Evolutionary conservation across 352 stramenopile species (phyloP).

Genomic region (Globisporangium nunn): DNA sequence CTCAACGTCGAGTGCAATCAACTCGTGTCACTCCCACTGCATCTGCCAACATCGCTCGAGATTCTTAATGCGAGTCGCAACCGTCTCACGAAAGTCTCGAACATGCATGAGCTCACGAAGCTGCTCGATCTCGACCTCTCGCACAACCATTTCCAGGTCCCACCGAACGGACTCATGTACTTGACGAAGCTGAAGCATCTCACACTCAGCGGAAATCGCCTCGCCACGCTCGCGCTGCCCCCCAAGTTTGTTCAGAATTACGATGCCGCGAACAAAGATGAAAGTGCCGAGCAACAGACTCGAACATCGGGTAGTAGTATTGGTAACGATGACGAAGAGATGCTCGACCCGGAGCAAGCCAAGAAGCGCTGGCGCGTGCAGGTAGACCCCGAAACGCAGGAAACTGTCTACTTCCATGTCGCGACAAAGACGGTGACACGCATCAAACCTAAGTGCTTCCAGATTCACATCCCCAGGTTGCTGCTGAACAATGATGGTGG

Average conservation of each 20-base stretch:
- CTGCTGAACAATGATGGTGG: constrained; percentile 12
- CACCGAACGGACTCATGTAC: constrained; percentile 40
- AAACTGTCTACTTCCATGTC: constrained; percentile 49
- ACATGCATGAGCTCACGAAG: constrained; percentile 36
- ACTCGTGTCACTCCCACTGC: constrained; percentile 30
- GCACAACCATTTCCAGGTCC: constrained; percentile 53
- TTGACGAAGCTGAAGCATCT: constrained; percentile 41
- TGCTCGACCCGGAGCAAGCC: constrained; percentile 16
- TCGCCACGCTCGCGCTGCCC: constrained; percentile 56
- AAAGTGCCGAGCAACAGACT: constrained; percentile 10
- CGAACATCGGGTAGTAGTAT: background rate
- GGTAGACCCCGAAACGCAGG: constrained; percentile 36
- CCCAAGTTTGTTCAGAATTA: constrained; percentile 18
- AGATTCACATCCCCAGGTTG: constrained; percentile 30
- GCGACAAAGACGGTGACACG: constrained; percentile 42
- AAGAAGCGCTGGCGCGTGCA: constrained; percentile 53
- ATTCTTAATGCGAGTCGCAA: constrained; percentile 40
- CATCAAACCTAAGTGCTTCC: constrained; percentile 44
- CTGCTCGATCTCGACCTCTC: constrained; percentile 51
- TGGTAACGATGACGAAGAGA: constrained; percentile 5
- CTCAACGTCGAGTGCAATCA: constrained; percentile 59
- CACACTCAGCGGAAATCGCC: constrained; percentile 37
- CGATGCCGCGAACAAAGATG: background rate
- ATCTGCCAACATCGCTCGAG: constrained; percentile 30
- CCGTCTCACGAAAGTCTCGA: constrained; percentile 35